Evolutionary conservation across 257 asterid genomes (phyloP), one percentile per base, ranked within the genome.

Genomic region (Solanum pinnatisectum): DNA sequence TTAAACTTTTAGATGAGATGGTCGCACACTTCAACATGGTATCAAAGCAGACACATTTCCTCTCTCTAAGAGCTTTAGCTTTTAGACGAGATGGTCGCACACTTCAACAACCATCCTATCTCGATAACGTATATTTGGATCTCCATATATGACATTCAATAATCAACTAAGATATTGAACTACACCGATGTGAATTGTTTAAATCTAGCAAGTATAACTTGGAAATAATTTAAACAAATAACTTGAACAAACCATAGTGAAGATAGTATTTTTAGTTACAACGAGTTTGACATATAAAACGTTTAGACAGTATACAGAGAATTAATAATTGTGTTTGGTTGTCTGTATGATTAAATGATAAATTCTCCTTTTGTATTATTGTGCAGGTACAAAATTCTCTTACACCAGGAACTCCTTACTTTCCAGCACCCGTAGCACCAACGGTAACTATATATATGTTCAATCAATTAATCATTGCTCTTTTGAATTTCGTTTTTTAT

Each of bases 351-450:
- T 14, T 60, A n/a, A 40, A 81, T 65, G 42, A 33, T 63, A 65
- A 85, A 85, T 35, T 33, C 56, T 37, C 32, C 16, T 36, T 25
- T 23, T 79, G 49, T 36, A 42, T 46, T 70, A 15, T 30, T 71
- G 79, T 90, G 89, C 87, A 95, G 98, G 94, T 93, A 88, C 94
- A 94, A 25, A 91, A 74, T 76, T 40, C 87, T 86, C 90, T 86
- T 15, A 92, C 94, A 72, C 95, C 93, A 30, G 98, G 96, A 88
- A 90, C 92, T 88, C 95, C 97, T 88, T 94, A 90, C 90, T 93
- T 90, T 84, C 90, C 94, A 52, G 91, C 95, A 23, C 95, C 90
- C 86, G 87, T 89, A 77, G 89, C 91, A 8, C 88, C 93, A 67
- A 83, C 92, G 88, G 96, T 95, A 95, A 88, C 68, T 88, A 40